Evolutionary conservation across 805 yeast species (phyloP), one percentile per base, ranked within the genome.

Genomic region (Pichia paraexigua): DNA sequence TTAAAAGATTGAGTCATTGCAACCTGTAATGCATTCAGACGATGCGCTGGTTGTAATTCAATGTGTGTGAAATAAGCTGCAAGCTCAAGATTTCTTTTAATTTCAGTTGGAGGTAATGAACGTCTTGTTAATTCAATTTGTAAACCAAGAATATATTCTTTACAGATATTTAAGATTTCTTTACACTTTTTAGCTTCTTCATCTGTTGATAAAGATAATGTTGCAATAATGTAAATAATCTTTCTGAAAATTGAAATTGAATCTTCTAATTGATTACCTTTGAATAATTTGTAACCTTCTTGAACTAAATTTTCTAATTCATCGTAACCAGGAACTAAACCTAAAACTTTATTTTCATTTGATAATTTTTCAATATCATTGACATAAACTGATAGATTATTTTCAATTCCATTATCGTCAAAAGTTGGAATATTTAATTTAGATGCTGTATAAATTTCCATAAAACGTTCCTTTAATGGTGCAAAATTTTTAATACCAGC

Each of bases 21-120:
- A 51, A 90, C 96, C 67, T 89, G 95, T 61, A 90, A 75, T 13
- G 98, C 96, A 63, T 89, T 85, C 49, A 85, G 80, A 53, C 85
- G 80, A 69, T 94, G 99, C 9, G 85, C 84, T 37, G 87, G 83
- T 57, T 85, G 88, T 60, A 94, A 77, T 57, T 85, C 79, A 27
- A 91, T 84, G 64, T 80, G 83, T 15, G 99, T 89, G 74, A 94
- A 95, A 70, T 92, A 92, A 1, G 98, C 95, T 7, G 99, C 98
- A 58, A 94, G 74, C 69, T 94, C 98, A 63, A 94, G 76, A 68
- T 89, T 91, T 56, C 98, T 85, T 68, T 89, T 85, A 50, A 85
- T 74, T 54, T 83, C 83, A 30, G 77, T 77, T 12, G 83, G 75
- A 32, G 85, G 87, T 53, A 95, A 70, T 12, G 85, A 65, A 70